These are phyloP conservation scores for Globisporangium nagaii DNA, from an alignment of 352 stramenopile genomes.

Conservation along the genomic window DNA sequence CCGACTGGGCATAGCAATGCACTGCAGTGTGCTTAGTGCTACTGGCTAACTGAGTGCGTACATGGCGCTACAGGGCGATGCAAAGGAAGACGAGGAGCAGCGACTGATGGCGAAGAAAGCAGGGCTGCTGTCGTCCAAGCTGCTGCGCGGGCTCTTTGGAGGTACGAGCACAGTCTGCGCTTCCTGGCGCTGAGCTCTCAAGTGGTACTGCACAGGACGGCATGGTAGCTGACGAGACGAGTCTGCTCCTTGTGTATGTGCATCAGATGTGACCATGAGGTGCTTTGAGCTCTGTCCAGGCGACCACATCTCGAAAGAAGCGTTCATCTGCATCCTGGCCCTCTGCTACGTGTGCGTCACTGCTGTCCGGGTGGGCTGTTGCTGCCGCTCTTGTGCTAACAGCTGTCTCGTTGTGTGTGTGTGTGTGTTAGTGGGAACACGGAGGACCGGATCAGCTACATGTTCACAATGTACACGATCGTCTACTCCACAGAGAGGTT, in stretches of 20 bases:
- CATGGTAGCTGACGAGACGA: background rate
- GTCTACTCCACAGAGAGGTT: slow-evolving; percentile 66
- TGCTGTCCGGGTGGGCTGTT: too few species aligned
- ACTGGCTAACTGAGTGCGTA: background rate
- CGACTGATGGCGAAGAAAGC: slow-evolving; percentile 64
- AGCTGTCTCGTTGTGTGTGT: background rate
- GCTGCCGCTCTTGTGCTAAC: background rate
- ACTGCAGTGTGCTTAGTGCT: too few species aligned
- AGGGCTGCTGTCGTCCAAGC: slow-evolving; percentile 66
- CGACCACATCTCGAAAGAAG: slow-evolving; percentile 60
- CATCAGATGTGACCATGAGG: slow-evolving; percentile 56
- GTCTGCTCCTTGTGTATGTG: background rate
- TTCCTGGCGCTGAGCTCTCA: too few species aligned
- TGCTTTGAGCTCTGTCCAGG: slow-evolving; percentile 50
- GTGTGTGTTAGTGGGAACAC: slow-evolving; percentile 61
- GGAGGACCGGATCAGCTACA: slow-evolving; percentile 83
- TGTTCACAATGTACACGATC: slow-evolving; percentile 85
- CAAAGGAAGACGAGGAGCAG: slow-evolving; percentile 58
- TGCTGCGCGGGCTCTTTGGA: slow-evolving; percentile 69
- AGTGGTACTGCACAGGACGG: too few species aligned
- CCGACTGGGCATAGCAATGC: too few species aligned
- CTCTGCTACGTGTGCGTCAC: slow-evolving; percentile 69
- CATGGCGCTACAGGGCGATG: slow-evolving; percentile 74
- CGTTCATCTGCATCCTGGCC: slow-evolving; percentile 66
- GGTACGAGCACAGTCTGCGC: slow-evolving; percentile 20